phyloP scores from a whole-genome alignment of 306 rosid genomes.

The Vigna angularis region DNA sequence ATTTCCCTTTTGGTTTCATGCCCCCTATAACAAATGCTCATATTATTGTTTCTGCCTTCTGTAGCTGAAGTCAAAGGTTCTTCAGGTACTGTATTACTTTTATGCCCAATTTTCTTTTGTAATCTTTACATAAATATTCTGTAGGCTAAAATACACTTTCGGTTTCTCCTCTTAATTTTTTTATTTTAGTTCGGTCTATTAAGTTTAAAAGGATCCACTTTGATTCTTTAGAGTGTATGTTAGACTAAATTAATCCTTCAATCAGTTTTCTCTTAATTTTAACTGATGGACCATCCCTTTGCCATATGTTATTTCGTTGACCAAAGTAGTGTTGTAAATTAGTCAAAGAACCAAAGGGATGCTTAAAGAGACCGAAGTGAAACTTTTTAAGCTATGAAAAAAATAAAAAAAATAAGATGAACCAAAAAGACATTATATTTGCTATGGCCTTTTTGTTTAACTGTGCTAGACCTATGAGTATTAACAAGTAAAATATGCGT shows the following conservation, averaged over 20 bases:
- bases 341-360: neutral
- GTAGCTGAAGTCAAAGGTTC: slow-evolving; percentile 69
- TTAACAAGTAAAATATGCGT: neutral
- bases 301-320: neutral
- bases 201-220: neutral
- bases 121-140: neutral
- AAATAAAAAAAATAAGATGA: neutral
- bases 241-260: neutral
- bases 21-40: slow-evolving; percentile 40
- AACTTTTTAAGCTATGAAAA: neutral
- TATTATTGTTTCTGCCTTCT: slow-evolving; percentile 43
- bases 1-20: neutral
- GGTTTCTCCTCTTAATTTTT: neutral
- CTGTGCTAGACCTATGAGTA: slow-evolving; percentile 2
- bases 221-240: neutral
- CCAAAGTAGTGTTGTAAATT: neutral
- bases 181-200: neutral
- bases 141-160: neutral
- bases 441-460: neutral
- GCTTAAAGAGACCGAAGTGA: neutral
- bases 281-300: neutral
- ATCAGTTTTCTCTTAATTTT: neutral
- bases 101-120: slow-evolving; percentile 14
- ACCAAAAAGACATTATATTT: neutral
- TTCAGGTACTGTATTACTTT: slow-evolving; percentile 66